phyloP scores from a whole-genome alignment of 768 basidiomycete genomes.

The Rubroboletus pulcherrimus region DNA sequence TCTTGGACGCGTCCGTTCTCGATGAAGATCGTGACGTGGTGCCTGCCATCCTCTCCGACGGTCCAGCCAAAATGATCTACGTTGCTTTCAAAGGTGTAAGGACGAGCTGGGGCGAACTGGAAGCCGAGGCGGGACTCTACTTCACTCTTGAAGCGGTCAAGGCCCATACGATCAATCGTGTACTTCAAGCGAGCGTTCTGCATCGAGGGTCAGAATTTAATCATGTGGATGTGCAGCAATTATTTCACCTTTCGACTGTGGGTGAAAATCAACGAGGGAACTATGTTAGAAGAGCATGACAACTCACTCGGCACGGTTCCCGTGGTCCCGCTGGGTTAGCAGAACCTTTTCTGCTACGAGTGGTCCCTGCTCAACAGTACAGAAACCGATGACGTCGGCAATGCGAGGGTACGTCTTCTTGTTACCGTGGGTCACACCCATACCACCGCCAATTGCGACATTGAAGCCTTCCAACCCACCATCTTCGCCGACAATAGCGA shows the following conservation, averaged over 20 bases:
- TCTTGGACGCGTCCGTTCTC: conserved; percentile 99
- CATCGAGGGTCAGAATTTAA: conserved; percentile 10
- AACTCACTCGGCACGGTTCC: conserved; percentile 88
- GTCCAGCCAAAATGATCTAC: conserved; percentile 95
- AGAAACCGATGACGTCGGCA: conserved; percentile 89
- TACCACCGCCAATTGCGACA: conserved; percentile 90
- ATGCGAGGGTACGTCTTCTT: conserved; percentile 97
- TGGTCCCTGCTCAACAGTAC: conserved; percentile 79
- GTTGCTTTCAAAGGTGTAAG: conserved; percentile 82
- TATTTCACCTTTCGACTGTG: conserved; percentile 54
- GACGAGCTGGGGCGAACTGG: conserved; percentile 63
- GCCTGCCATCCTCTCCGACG: conserved; percentile 79
- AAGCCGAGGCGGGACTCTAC: conserved; percentile 89
- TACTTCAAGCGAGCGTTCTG: conserved; percentile 92
- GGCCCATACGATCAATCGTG: conserved; percentile 93
- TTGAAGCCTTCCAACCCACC: conserved; percentile 91
- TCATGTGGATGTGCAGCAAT: not conserved
- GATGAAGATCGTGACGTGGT: conserved; percentile 92
- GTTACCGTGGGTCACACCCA: conserved; percentile 99
- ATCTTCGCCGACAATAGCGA: conserved; percentile 77
- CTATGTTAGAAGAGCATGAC: not conserved
- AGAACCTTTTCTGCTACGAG: conserved; percentile 90
- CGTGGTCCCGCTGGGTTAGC: conserved; percentile 91
- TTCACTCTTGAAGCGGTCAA: conserved; percentile 80
- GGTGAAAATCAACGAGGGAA: not conserved